A percentile compares a stretch with the other conserved stretches of the same genome.
phyloP scores from a whole-genome alignment of 2,329 filamentous ascomycete species.

The Fusarium ambrosium region DNA sequence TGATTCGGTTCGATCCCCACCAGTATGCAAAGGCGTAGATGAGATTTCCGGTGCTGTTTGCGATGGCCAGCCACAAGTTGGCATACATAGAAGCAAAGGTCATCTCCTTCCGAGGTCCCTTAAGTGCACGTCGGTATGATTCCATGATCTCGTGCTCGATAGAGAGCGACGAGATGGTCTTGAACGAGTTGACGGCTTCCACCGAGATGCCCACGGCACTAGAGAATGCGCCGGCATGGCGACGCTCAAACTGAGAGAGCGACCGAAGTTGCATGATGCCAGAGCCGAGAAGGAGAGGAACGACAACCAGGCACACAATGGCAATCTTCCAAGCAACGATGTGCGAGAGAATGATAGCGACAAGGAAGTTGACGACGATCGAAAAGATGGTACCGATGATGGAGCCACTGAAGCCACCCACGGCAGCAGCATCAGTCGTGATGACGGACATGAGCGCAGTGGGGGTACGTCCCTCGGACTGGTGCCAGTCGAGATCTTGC shows the following conservation, averaged over 20 bases:
- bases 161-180: constrained; percentile 71
- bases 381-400: constrained; percentile 79
- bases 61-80: constrained; percentile 72
- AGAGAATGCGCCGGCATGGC: constrained; percentile 74
- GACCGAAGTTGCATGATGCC: constrained; percentile 77
- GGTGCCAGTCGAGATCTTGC: constrained; percentile 79
- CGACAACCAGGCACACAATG: constrained; percentile 76
- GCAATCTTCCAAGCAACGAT: constrained; percentile 83
- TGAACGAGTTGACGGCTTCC: constrained; percentile 75
- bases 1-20: constrained; percentile 82
- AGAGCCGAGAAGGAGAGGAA: constrained; percentile 77
- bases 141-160: constrained; percentile 64
- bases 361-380: constrained; percentile 76
- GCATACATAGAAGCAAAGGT: constrained; percentile 62
- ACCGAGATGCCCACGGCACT: constrained; percentile 74
- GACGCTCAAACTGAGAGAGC: constrained; percentile 72
- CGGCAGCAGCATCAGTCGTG: constrained; percentile 75
- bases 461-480: constrained; percentile 73
- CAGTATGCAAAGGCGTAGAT: constrained; percentile 84
- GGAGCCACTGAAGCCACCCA: constrained; percentile 78
- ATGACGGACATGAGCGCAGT: constrained; percentile 75
- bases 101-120: constrained; percentile 67
- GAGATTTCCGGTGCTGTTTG: constrained; percentile 73
- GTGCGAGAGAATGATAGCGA: constrained; percentile 76
- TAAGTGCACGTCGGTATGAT: constrained; percentile 66